Base-by-base conservation (phyloP, 1,139 yeast genomes). In the Magnusiomyces ingens region DNA sequence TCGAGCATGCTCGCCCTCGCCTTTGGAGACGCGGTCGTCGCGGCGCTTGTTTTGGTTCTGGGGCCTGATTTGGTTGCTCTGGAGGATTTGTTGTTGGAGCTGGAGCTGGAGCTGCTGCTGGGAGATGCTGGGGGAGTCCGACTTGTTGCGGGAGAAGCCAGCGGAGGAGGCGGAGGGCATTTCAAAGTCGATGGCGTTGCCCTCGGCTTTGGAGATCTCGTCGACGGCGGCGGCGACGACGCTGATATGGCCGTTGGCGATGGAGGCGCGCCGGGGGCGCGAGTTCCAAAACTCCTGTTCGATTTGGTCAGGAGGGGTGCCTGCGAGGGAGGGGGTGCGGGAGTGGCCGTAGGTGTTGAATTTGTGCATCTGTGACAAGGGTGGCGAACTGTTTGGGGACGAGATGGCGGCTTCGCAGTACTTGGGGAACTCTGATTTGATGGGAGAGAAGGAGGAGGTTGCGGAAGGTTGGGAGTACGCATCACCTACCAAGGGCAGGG, bases 1-100 rank as follows among this genome's bases (percentile, higher is more conserved):
- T 55, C 85, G 75, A 60, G 82, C 76, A 64, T 85, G 93, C 62
- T 85, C 90, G 6, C 67, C 64, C 29, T 61, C 63, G 19, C 61
- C 60, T 36, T 55, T 45, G 32, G 48, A 18, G 13, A 43, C 52
- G 1, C 54, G 49, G 18, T 54, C 56, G 37, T 54, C 56, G 13
- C 51, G 35, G 11, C 53, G 51, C 43, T 48, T 26, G 8, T 26
- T 26, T 26, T 26, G 32, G 32, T 4, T 26, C 32, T 26, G 32
- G 4, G 18, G 41, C 10, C 41, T 37, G 5, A 37, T 37, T 37
- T 17, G 15, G 13, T 37, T n/a, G 18, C 18, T 29, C 42, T 15
- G 41, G 18, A 17, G 45, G 5, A 12, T 41, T 41, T 18, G 32
- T 22, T 21, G 32, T 35, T 6, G 37, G 18, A 26, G 32, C 19